Conservation (phyloP, 73 alveolate genomes). For the Breviolum minutum region DNA sequence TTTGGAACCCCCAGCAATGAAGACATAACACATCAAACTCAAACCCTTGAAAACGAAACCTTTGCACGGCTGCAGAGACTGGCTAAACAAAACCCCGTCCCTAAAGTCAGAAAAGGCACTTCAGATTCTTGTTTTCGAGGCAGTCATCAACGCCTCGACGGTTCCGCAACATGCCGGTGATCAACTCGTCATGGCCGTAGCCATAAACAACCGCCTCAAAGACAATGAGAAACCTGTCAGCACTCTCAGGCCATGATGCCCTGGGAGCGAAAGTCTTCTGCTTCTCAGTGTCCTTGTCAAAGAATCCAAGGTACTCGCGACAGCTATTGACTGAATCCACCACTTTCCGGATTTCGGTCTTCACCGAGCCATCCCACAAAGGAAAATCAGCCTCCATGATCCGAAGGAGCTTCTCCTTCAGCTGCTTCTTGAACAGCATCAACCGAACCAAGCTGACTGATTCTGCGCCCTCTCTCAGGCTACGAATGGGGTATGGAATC, state of each 20-base stretch:
- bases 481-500: not conserved
- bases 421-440: constrained; percentile 3
- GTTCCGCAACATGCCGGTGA: not conserved
- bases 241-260: not conserved
- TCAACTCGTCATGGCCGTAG: not conserved
- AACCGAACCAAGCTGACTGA: not conserved
- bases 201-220: constrained; percentile 13
- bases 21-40: not conserved
- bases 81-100: too few species aligned
- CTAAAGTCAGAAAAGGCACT: too few species aligned
- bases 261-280: not conserved
- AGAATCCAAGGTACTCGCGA: not conserved
- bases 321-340: not conserved
- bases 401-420: not conserved
- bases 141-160: not conserved
- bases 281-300: not conserved
- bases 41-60: not conserved
- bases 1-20: not conserved
- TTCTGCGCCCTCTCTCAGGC: not conserved
- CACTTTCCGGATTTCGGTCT: not conserved
- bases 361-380: not conserved
- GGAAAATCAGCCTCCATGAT: not conserved
- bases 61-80: too few species aligned
- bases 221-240: not conserved
- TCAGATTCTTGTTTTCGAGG: not conserved